phyloP scores from a whole-genome alignment of 169 alveolate species.

The Sarcocystis neurona region DNA sequence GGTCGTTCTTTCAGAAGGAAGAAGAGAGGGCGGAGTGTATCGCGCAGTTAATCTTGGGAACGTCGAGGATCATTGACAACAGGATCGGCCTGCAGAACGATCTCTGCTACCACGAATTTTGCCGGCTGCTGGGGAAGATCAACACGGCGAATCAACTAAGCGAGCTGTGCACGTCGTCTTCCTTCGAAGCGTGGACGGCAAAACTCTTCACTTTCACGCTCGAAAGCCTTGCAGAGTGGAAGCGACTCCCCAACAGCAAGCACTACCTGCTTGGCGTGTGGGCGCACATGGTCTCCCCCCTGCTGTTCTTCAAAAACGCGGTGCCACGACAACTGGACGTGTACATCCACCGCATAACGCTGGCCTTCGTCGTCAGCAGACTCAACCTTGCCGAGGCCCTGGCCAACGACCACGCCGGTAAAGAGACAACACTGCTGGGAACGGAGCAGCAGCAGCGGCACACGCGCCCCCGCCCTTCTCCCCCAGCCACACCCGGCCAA shows the following conservation, averaged over 20 bases:
- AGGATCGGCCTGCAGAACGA: constrained; percentile 87
- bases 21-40: constrained; percentile 82
- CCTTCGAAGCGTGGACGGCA: constrained; percentile 88
- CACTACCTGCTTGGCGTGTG: constrained; percentile 91
- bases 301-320: constrained; percentile 80
- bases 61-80: constrained; percentile 83
- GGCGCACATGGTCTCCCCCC: constrained; percentile 90
- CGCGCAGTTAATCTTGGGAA: constrained; percentile 86
- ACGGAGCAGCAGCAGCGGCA: too few species aligned
- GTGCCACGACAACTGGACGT: constrained; percentile 82
- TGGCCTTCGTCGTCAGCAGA: constrained; percentile 79
- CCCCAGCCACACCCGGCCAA: too few species aligned
- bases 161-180: constrained; percentile 65
- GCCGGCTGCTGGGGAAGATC: constrained; percentile 89
- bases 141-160: constrained; percentile 88
- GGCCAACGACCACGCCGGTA: too few species aligned
- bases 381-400: constrained; percentile 80
- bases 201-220: constrained; percentile 87
- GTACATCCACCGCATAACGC: constrained; percentile 77
- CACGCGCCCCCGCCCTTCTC: too few species aligned
- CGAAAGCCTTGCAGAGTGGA: constrained; percentile 88
- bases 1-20: constrained; percentile 88
- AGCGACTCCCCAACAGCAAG: constrained; percentile 85
- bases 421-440: too few species aligned
- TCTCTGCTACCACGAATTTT: constrained; percentile 89